Base-by-base conservation (phyloP, 148 eudicot genomes). In the Chenopodium suecicum region DNA sequence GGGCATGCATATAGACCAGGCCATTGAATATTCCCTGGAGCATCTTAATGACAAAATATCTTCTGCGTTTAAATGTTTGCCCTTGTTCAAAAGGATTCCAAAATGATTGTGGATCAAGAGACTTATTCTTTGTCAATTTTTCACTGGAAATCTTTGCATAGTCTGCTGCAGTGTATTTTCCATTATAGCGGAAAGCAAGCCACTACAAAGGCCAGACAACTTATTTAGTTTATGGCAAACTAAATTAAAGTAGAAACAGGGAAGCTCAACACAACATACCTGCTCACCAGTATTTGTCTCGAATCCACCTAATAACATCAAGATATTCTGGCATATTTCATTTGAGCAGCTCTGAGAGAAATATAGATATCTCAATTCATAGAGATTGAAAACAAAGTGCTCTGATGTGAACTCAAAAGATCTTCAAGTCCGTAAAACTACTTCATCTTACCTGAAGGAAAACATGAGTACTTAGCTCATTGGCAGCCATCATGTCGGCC, bases 401-500 rank as follows among this genome's bases (percentile, higher is more conserved):
- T 74, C 41, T 74, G 4, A 23, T 23, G 19, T 80, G 77, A 78
- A 83, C 7, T 10, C 23, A 77, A 37, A 23, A 69, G 20, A 69
- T 58, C 7, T 58, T 4, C 25, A 60, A 31, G 70, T 25, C 58
- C 11, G 2, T 4, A 23, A 44, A 75, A 16, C 5, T 70, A 29
- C 37, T 52, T 68, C 54, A 79, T 76, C 78, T 37, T 87, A 92
- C 97, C 86, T 94, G 98, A 84, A 96, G 94, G 84, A 80, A 89
- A 82, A 87, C 80, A 84, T 96, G 99, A 65, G 95, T 86, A 73
- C 86, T 84, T 46, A 96, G 91, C 86, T 96, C 99, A 83, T 96
- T 96, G 74, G 98, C 94, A 83, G 99, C 99, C 99, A 96, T 96
- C 91, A 90, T 88, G 81, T 96, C 99, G 74, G 98, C 95, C 89